Evolutionary conservation across 257 asterid genomes (phyloP), one percentile per base, ranked within the genome.

Genomic region (Penstemon eatonii): DNA sequence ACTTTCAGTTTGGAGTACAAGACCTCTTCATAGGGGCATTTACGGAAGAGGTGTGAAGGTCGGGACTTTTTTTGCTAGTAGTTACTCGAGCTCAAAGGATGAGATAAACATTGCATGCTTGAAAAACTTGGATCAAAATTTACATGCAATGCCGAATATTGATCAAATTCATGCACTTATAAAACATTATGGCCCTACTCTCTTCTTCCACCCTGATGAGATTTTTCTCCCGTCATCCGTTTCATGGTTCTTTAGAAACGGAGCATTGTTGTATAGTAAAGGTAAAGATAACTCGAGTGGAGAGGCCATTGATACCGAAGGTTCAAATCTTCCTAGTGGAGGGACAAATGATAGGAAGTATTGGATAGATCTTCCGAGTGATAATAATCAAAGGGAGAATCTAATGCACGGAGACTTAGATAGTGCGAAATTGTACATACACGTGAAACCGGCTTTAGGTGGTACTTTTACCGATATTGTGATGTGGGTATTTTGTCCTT

Each of bases 401-500:
- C 56, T 89, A 55, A 88, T 81, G 76, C 75, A 36, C 45, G 99
- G 99, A 25, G 81, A 90, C 64, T 42, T 93, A 77, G 89, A 79
- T 68, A 93, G 89, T 66, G 90, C 96, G 10, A 82, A 79, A 57
- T 89, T 93, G 56, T 93, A 93, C 66, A 74, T 87, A 7, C 99
- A 93, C 62, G 89, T 90, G 46, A 93, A 93, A 79, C 92, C 97
- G 3, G 96, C 99, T 47, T 58, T 79, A 4, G 99, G 97, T 5
- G 97, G 99, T 65, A 87, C 89, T 55, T 90, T 81, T 74, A 90
- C 99, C 1, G 99, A 93, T 83, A 68, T 87, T 36, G 99, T 64
- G 10, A 83, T 90, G 92, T 90, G 97, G 99, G 80, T 93, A 0
- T 91, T 91, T 78, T 84, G 90, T 72, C 98, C 98, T 25, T 91